Evolutionary conservation across 179 eudicot species (phyloP).

Genomic region (Spergularia azorica): DNA sequence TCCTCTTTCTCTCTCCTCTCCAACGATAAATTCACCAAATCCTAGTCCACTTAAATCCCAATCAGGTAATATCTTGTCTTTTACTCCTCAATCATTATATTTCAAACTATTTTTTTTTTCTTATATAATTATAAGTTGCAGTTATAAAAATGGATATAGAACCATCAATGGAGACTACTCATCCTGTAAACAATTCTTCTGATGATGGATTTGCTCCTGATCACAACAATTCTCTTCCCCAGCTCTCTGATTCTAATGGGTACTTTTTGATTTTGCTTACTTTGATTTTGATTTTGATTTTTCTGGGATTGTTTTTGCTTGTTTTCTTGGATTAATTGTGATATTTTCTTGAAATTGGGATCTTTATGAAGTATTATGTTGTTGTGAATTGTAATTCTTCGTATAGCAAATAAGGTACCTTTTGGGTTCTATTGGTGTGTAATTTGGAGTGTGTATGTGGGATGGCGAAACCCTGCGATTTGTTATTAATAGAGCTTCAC

Average conservation of each 20-base stretch:
- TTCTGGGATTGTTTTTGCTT: not conserved
- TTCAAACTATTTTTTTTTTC: not conserved
- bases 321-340: not conserved
- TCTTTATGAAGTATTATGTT: too few species aligned
- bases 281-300: not conserved
- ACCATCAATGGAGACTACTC: constrained; percentile 29
- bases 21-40: too few species aligned
- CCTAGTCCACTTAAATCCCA: too few species aligned
- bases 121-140: not conserved
- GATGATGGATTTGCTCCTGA: constrained; percentile 26
- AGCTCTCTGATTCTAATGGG: constrained; percentile 34
- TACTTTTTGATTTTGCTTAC: constrained; percentile 17
- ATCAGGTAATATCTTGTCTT: too few species aligned
- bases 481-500: too few species aligned
- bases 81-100: too few species aligned
- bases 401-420: too few species aligned
- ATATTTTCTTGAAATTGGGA: not conserved
- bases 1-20: too few species aligned
- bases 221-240: constrained; percentile 24
- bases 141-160: constrained; percentile 15
- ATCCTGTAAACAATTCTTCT: constrained; percentile 18
- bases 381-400: too few species aligned
- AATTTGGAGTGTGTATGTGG: too few species aligned
- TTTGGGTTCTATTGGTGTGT: too few species aligned
- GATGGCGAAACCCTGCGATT: too few species aligned